Evolutionary conservation across 108 stramenopile genomes (phyloP).

Genomic region (Seminavis robusta): DNA sequence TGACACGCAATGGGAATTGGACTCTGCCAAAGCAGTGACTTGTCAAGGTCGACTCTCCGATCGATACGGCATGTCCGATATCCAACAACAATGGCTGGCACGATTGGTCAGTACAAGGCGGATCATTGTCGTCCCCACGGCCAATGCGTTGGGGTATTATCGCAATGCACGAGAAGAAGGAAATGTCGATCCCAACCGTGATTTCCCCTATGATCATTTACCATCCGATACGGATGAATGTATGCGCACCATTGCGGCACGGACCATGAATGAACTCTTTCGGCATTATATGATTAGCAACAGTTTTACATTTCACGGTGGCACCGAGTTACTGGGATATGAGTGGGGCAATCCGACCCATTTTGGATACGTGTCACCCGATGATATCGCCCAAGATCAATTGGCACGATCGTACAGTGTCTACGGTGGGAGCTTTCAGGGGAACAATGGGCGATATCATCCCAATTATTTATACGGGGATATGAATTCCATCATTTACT

Average conservation of each 20-base stretch:
- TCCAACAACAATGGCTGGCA: slow-evolving; percentile 72
- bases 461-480: slow-evolving; percentile 53
- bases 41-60: too few species aligned
- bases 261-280: slow-evolving; percentile 90
- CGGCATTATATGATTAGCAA: slow-evolving; percentile 89
- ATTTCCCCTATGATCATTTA: slow-evolving; percentile 55
- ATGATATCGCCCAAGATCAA: slow-evolving; percentile 53
- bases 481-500: slow-evolving; percentile 91
- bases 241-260: slow-evolving; percentile 89
- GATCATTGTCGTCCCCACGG: slow-evolving; percentile 80
- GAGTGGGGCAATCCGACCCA: slow-evolving; percentile 85
- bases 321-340: slow-evolving; percentile 89
- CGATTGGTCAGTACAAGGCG: slow-evolving; percentile 79
- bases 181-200: slow-evolving; percentile 49
- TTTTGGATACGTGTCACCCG: slow-evolving; percentile 26
- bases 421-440: slow-evolving; percentile 43
- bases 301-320: slow-evolving; percentile 95
- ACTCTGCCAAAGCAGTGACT: slow-evolving; percentile 13
- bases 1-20: not conserved
- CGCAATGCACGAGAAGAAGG: slow-evolving; percentile 33
- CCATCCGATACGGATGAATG: slow-evolving; percentile 36
- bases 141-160: slow-evolving; percentile 81
- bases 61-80: slow-evolving; percentile 47
- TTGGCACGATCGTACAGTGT: slow-evolving; percentile 37
- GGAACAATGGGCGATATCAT: slow-evolving; percentile 24